Evolutionary conservation across 176 grass and related monocot species (phyloP), one percentile per base, ranked within the genome.

Genomic region (Cocos nucifera): DNA sequence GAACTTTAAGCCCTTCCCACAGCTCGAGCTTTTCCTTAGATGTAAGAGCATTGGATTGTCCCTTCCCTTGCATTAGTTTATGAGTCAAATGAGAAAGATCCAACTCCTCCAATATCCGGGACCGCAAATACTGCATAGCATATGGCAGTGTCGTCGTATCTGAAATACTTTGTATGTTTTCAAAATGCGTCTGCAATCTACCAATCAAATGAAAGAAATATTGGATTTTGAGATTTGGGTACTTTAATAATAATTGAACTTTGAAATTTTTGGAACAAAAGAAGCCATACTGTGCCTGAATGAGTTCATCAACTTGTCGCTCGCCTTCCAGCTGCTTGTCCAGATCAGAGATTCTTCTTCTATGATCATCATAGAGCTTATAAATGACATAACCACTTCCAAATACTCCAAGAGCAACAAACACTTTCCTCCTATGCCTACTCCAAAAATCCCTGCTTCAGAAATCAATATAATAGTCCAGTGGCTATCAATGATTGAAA

Each of bases 141-240:
- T 86, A 88, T 15, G 94, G 94, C 67, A 98, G n/a, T 0, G 94
- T 93, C 17, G 94, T 93, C 0, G 79, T 86, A 50, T 93, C 88
- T 1, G 85, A 89, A 19, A 93, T 86, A 58, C 63, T 89, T 60
- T 98, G 85, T 62, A 88, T 86, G 22, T 80, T 93, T 39, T 98
- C 88, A 59, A 89, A 98, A 67, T 88, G 94, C 19, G 56, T 77
- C 64, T 98, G 69, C 68, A 98, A 64, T 78, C 94, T 98, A 59
- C 23, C 9, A 4, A 75, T 71, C 50, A 15, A 44, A 14, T 44
- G 35, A 14, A 44, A 44, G 0, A 44, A 14, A 44, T 9, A 44
- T 12, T 12, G 10, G 35, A 44, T 12, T 44, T 44, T 44, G 35
- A 12, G 8, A 44, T 44, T 44, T 44, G 10, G 10, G 35, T 44